phyloP scores from a whole-genome alignment of 208 protist species.

The Endotrypanum monterogeii region DNA sequence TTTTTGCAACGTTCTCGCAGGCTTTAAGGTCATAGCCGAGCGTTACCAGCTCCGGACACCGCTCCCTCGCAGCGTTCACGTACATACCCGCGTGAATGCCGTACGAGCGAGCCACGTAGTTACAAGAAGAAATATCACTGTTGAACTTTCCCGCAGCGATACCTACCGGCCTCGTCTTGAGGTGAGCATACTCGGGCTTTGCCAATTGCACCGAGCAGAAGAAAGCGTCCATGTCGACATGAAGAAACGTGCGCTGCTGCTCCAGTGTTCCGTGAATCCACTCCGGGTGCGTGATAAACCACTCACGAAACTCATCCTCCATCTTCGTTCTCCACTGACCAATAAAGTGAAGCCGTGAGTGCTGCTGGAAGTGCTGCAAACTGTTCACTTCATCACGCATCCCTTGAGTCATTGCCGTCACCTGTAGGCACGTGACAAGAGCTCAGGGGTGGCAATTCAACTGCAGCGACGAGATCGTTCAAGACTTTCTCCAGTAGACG shows the following conservation, averaged over 20 bases:
- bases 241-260: slow-evolving; percentile 69
- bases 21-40: slow-evolving; percentile 91
- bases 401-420: slow-evolving; percentile 19
- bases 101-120: slow-evolving; percentile 88
- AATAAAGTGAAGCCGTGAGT: slow-evolving; percentile 94
- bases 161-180: slow-evolving; percentile 78
- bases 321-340: slow-evolving; percentile 89
- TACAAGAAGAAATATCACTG: slow-evolving; percentile 93
- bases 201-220: slow-evolving; percentile 92
- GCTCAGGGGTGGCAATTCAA: background rate
- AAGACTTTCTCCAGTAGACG: slow-evolving; percentile 36
- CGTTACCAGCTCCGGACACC: slow-evolving; percentile 88
- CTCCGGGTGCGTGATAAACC: slow-evolving; percentile 60
- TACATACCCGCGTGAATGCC: slow-evolving; percentile 94
- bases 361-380: slow-evolving; percentile 85
- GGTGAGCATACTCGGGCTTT: slow-evolving; percentile 78
- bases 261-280: slow-evolving; percentile 72
- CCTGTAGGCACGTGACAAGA: background rate
- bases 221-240: slow-evolving; percentile 96
- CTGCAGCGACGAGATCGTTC: slow-evolving; percentile 22
- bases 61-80: slow-evolving; percentile 73
- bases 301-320: slow-evolving; percentile 63
- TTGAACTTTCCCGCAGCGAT: slow-evolving; percentile 85
- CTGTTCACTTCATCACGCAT: slow-evolving; percentile 72
- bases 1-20: slow-evolving; percentile 62